Evolutionary conservation across 176 grass and related monocot genomes (phyloP).

Genomic region (Carex parvula): DNA sequence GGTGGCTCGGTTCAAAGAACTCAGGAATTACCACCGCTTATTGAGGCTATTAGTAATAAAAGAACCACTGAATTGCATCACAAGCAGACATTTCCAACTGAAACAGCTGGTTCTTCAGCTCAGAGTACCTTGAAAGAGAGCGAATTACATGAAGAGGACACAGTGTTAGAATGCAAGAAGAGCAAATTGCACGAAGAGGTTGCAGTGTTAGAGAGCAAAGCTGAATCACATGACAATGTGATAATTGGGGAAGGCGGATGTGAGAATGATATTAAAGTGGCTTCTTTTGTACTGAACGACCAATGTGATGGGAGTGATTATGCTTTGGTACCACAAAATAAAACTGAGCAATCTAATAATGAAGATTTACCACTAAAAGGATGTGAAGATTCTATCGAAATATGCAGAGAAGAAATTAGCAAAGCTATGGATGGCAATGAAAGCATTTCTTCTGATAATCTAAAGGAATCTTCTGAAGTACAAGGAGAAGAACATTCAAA

Average conservation of each 20-base stretch:
- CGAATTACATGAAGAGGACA: slow-evolving; percentile 21
- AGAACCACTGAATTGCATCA: slow-evolving; percentile 33
- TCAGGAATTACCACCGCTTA: slow-evolving; percentile 22
- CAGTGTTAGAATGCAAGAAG: slow-evolving; percentile 31
- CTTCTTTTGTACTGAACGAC: slow-evolving; percentile 32
- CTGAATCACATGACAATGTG: slow-evolving; percentile 28
- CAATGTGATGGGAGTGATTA: neutral
- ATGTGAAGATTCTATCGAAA: slow-evolving; percentile 24
- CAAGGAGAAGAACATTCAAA: neutral
- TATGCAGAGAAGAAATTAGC: slow-evolving; percentile 13
- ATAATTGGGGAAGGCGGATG: slow-evolving; percentile 28
- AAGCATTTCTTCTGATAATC: slow-evolving; percentile 27
- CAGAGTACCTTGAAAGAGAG: slow-evolving; percentile 28
- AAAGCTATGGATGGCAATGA: slow-evolving; percentile 14
- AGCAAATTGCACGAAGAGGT: slow-evolving; percentile 19
- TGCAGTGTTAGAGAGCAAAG: slow-evolving; percentile 22
- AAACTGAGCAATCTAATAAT: slow-evolving; percentile 43
- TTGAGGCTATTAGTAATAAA: slow-evolving; percentile 31
- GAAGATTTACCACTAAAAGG: slow-evolving; percentile 37
- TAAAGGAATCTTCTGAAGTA: slow-evolving; percentile 23
- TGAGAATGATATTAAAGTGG: neutral
- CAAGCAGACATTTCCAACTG: slow-evolving; percentile 32
- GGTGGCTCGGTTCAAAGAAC: slow-evolving; percentile 41
- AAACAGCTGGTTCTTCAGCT: slow-evolving; percentile 18
- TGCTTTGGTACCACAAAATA: neutral